Evolutionary conservation across 2,329 filamentous ascomycete species (phyloP), one percentile per base, ranked within the genome.

Genomic region (Calycina herbarum): DNA sequence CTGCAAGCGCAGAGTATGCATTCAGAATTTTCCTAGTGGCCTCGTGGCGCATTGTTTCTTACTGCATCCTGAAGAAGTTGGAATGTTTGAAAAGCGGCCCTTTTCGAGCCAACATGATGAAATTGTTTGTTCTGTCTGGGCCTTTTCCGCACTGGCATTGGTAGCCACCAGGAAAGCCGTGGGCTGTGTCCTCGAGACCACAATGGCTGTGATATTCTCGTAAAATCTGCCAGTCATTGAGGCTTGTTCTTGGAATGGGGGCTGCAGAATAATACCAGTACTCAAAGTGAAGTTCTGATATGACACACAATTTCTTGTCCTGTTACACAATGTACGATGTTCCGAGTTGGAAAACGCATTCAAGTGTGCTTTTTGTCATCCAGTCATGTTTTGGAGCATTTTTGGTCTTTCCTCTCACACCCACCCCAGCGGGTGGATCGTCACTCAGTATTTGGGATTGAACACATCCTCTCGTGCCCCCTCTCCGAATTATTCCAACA

Each of bases 21-120:
- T 58, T 69, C 35, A 66, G 40, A 58, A 31, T 61, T 65, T 64
- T 66, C 66, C 64, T 71, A 40, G 33, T 13, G 59, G 24, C 69
- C 67, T 67, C 66, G 69, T 67, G 70, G 70, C 66, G 66, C 66
- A 68, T 67, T 57, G 61, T 62, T 66, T 56, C 31, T 61, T 58
- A 57, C 66, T 64, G 62, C 61, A 61, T 64, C 48, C 27, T 54
- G 10, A 54, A 54, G 48, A 27, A 54, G 57, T 57, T 40, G 61
- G 15, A 29, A 54, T 13, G 57, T 40, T 40, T 45, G 15, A 45
- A 59, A 29, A 40, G 51, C 61, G 33, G 45, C 48, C 20, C 11
- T 5, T 40, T 27, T 54, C 24, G 20, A 24, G 48, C 48, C 20
- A 29, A 57, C 56, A 40, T 40, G 51, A 33, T 38, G 57, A 15